Base-by-base conservation (phyloP, 805 yeast species). In the Schwanniomyces pseudopolymorphus region DNA sequence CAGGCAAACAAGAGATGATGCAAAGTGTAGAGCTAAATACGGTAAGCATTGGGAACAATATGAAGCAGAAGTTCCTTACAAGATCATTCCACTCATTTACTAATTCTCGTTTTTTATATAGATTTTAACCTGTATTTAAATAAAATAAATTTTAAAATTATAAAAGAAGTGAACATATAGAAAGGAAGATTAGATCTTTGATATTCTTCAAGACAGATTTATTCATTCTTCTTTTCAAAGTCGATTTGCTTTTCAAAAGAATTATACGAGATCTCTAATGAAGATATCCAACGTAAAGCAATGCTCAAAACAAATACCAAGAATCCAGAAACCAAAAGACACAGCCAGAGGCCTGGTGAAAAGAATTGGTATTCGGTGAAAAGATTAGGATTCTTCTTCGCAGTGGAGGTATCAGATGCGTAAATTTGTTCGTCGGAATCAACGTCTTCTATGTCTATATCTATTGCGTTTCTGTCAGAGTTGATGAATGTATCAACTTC, bases 1-100 rank as follows among this genome's bases (percentile, higher is more conserved):
- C 64, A 83, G 99, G 63, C 97, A 92, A 66, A 69, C 69, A 22
- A 80, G 99, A 65, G 99, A 94, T 67, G 98, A 92, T 59, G 86
- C 84, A 42, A 91, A 94, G 65, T 94, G 99, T 64, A 75, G 84
- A 33, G 80, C 67, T 26, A 94, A 94, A 72, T 94, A 94, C 59
- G 95, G 95, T 13, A 75, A 84, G 52, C 78, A 83, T 37, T 94
- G 99, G 99, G 78, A 73, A 44, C 83, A 85, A 66, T 94, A 94
- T 66, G 88, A 87, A 68, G 72, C 64, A 48, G 60, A 67, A 53
- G 99, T 94, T 26, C 97, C 96, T 13, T 92, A 85, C 66, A 86
- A 89, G 63, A 90, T 94, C 51, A 78, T 94, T 52, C 99, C 99
- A 4, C 90, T 84, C 58, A 67, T 94, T 5, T 92, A 90, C 64